Conservation (phyloP, 2,329 filamentous ascomycete genomes). For the Helotiales sp. region DNA sequence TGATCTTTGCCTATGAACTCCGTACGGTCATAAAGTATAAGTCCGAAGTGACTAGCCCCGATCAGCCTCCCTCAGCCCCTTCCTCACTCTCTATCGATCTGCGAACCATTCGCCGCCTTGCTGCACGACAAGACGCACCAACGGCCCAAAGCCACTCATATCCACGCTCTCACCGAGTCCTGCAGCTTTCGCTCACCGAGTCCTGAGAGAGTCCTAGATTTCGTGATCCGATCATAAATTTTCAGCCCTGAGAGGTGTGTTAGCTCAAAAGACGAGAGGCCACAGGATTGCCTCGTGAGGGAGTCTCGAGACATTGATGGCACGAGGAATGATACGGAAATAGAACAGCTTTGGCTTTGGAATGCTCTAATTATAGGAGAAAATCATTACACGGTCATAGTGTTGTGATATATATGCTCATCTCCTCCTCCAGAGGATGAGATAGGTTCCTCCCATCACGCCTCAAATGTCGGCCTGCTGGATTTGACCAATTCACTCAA, state of each 20-base stretch:
- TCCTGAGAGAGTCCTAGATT: conserved; percentile 12
- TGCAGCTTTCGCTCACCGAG: conserved; percentile 3
- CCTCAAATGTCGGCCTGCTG: not conserved
- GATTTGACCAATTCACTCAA: not conserved
- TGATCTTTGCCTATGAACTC: no score
- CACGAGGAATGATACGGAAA: conserved; percentile 3
- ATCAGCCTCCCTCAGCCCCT: not conserved
- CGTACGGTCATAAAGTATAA: no score
- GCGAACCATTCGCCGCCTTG: not conserved
- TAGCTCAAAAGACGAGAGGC: not conserved
- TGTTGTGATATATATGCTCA: conserved; percentile 1
- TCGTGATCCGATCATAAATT: not conserved
- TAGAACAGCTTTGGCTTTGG: conserved; percentile 1
- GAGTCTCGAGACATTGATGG: conserved; percentile 3
- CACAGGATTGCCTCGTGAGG: not conserved
- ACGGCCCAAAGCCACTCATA: not conserved
- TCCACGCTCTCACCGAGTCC: not conserved
- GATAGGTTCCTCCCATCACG: not conserved
- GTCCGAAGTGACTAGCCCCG: no score
- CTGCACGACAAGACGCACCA: not conserved
- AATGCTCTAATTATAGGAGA: conserved; percentile 13
- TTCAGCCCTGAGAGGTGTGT: conserved; percentile 3
- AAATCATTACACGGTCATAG: not conserved
- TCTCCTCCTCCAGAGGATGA: not conserved
- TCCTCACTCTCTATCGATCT: not conserved